Conservation (phyloP, 192 early-diverging fungal genomes). For the Paraglomus brasilianum region DNA sequence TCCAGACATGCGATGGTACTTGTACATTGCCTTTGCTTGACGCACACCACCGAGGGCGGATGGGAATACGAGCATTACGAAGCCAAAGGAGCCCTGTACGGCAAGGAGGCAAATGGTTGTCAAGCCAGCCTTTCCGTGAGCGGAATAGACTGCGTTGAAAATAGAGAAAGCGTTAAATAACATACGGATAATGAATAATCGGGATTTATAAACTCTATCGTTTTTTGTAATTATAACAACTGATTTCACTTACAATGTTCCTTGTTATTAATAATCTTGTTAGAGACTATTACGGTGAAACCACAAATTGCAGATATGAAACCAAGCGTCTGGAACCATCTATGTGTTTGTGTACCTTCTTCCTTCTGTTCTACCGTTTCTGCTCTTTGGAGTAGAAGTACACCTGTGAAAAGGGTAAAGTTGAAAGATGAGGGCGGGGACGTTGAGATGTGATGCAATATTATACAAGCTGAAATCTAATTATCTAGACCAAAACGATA, state of each 20-base stretch:
- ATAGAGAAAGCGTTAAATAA: not conserved
- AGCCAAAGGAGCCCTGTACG: slow-evolving; percentile 38
- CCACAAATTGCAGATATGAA: slow-evolving; percentile 33
- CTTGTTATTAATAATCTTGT: slow-evolving; percentile 31
- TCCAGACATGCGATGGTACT: slow-evolving; percentile 42
- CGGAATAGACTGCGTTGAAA: not conserved
- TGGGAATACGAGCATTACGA: slow-evolving; percentile 34
- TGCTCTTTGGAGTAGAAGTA: slow-evolving; percentile 36
- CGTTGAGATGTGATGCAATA: not conserved
- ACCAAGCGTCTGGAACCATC: slow-evolving; percentile 24
- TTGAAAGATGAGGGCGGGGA: not conserved
- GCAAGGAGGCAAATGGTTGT: slow-evolving; percentile 33
- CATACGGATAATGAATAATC: not conserved
- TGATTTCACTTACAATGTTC: slow-evolving; percentile 32
- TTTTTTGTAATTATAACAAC: not conserved
- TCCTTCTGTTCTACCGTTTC: slow-evolving; percentile 34
- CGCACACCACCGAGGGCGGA: slow-evolving; percentile 31
- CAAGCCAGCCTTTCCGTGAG: slow-evolving; percentile 39
- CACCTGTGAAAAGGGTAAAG: slow-evolving; percentile 23
- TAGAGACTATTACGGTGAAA: slow-evolving; percentile 27
- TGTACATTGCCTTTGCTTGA: slow-evolving; percentile 37
- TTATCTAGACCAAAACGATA: too few relatives aligned
- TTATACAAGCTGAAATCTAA: too few relatives aligned
- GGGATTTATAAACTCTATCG: slow-evolving; percentile 3
- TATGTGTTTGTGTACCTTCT: slow-evolving; percentile 34